Conservation (phyloP, 1,139 yeast genomes). For the Candida tunisiensis region DNA sequence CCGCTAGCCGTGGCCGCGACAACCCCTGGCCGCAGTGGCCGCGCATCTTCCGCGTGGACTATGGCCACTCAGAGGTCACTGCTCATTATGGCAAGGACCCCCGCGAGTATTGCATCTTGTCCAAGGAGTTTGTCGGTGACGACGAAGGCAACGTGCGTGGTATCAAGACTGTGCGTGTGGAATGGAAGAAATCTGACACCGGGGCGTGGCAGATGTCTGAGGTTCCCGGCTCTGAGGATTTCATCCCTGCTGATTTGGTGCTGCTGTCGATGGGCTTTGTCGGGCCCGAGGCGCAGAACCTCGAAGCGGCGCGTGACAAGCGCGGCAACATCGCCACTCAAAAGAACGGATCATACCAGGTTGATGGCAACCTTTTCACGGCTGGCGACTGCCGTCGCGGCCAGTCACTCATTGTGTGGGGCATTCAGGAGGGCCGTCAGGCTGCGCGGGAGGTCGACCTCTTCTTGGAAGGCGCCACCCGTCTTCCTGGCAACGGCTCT, state of each 20-base stretch:
- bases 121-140: conserved; percentile 91
- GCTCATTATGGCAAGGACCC: conserved; percentile 96
- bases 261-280: conserved; percentile 93
- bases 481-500: conserved; percentile 89
- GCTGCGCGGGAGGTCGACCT: conserved; percentile 90
- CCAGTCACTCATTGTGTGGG: conserved; percentile 97
- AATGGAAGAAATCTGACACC: conserved; percentile 89
- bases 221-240: conserved; percentile 85
- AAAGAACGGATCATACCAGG: conserved; percentile 43
- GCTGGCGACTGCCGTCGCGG: conserved; percentile 99
- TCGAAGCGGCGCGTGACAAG: conserved; percentile 55
- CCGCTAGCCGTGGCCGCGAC: conserved; percentile 72
- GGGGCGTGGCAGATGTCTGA: conserved; percentile 99
- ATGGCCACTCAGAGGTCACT: conserved; percentile 91
- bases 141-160: conserved; percentile 87
- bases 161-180: conserved; percentile 89
- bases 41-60: conserved; percentile 90
- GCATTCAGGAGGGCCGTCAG: conserved; percentile 98
- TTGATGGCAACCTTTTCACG: conserved; percentile 59
- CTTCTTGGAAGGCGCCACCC: conserved; percentile 59
- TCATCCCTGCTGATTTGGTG: conserved; percentile 89
- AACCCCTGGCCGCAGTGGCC: conserved; percentile 99
- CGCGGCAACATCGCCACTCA: conserved; percentile 61
- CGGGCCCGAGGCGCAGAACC: conserved; percentile 84
- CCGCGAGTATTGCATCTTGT: conserved; percentile 86